Evolutionary conservation across 768 basidiomycete species (phyloP), one percentile per base, ranked within the genome.

Genomic region (Cubamyces sp.): DNA sequence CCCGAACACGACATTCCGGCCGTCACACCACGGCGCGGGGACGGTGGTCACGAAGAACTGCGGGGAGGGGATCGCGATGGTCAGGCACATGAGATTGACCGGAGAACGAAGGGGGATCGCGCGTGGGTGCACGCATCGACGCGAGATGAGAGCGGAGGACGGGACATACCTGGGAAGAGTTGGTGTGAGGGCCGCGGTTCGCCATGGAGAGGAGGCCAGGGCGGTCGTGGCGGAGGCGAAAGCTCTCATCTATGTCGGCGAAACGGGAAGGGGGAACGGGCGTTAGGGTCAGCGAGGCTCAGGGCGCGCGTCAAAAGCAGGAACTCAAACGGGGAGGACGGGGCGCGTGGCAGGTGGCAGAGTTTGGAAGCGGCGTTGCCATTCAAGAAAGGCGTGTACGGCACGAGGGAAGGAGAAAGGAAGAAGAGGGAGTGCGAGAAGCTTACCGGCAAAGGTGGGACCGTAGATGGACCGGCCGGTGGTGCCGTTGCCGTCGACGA

Each of bases 151-250:
- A 23, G 53, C 19, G 39, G 42, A 6, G 40, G 19, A 49, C 15
- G 28, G 45, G 42, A 64, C 72, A 51, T 59, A 78, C 78, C 73
- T 79, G 78, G n/a, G 78, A 79, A 11, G 81, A 79, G 70, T 83
- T 84, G 55, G 82, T 78, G 69, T 82, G 72, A 12, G 78, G 76
- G 14, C 82, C 82, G 51, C 79, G 75, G 69, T 83, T 84, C 41
- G 82, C 83, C 75, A 78, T 81, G 34, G 82, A 83, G 51, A 84
- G 75, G 19, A 79, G 65, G 37, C 78, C 78, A 5, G 75, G 69
- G 54, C 72, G 74, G 69, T 73, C 67, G 65, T 80, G 79, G 58
- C 67, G 70, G 37, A 76, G 21, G 23, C 69, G 57, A 66, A 80
- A 78, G 70, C 72, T 76, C 67, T 79, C 78, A 64, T 79, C 78